Base-by-base conservation (phyloP, 1,139 yeast genomes). In the Debaryomyces udenii region DNA sequence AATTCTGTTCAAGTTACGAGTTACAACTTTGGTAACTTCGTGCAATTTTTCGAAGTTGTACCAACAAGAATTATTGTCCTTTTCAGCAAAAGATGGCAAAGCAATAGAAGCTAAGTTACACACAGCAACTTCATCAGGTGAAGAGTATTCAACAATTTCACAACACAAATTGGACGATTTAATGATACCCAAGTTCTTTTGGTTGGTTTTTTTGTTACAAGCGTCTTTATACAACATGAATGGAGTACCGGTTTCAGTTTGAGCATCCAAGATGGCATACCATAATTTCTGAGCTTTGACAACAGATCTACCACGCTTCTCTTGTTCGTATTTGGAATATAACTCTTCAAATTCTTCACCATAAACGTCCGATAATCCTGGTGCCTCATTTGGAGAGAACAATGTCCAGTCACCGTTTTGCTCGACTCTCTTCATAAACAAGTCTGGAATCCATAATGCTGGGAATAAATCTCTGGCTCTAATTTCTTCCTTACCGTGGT, bases 21-120 rank as follows among this genome's bases (percentile, higher is more conserved):
- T 68, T 38, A 78, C 74, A 46, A 75, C 79, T 59, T 79, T 78
- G 36, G 80, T 56, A 40, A 78, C 73, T 40, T 73, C 74, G 53
- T 78, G 83, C 52, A 79, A 69, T 58, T 74, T 74, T 43, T 74
- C 75, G 54, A 78, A 77, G 59, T 78, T 72, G 54, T 75, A 78
- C 74, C 78, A 71, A 39, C 64, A 52, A 16, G 64, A 57, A 9
- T 47, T 52, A 30, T 53, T 66, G 52, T 73, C 74, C 35, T 64
- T 58, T 52, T 73, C 76, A 45, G 77, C 76, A 54, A 80, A 88
- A 5, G 88, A 78, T 14, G 96, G 96, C 46, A 78, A 64, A 1
- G 81, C 81, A 31, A 78, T 54, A 3, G 82, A 77, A 1, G 75
- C 82, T 37, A 78, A 60, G 53, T 78, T 78, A 56, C 83, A 78